Evolutionary conservation across 176 grass and related monocot genomes (phyloP).

Genomic region (Tuctoria greenei): DNA sequence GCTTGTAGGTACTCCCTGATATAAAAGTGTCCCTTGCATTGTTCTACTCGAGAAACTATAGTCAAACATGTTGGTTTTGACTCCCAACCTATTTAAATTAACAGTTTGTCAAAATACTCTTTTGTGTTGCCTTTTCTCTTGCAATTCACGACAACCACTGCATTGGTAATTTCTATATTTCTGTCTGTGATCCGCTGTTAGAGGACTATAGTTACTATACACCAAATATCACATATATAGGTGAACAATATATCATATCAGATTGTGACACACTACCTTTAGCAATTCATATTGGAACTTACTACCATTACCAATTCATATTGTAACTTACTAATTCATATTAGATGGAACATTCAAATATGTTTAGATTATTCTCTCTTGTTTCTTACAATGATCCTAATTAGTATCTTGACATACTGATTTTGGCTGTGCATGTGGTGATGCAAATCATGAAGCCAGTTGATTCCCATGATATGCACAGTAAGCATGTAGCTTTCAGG

Average conservation of each 20-base stretch:
- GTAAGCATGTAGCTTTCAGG: too few relatives aligned
- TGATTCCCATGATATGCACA: neutral
- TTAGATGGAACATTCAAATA: too few relatives aligned
- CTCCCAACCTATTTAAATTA: neutral
- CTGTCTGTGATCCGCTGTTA: neutral
- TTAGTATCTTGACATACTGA: neutral
- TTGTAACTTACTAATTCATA: neutral
- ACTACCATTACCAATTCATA: neutral
- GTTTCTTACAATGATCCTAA: neutral
- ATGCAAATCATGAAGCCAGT: neutral
- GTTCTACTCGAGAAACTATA: neutral
- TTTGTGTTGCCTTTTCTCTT: neutral
- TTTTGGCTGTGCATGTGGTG: conserved; percentile 10
- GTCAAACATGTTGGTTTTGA: neutral
- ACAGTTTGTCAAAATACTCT: neutral
- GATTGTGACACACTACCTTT: neutral
- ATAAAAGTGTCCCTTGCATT: neutral
- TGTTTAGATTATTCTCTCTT: too few relatives aligned
- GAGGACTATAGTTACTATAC: neutral
- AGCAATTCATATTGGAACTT: neutral
- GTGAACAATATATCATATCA: neutral
- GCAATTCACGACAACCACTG: neutral
- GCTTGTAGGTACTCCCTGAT: neutral
- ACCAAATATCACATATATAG: too few relatives aligned
- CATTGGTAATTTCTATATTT: neutral